Evolutionary conservation across 495 filamentous ascomycete species (phyloP).

Genomic region (Clavariopsis aquatica): DNA sequence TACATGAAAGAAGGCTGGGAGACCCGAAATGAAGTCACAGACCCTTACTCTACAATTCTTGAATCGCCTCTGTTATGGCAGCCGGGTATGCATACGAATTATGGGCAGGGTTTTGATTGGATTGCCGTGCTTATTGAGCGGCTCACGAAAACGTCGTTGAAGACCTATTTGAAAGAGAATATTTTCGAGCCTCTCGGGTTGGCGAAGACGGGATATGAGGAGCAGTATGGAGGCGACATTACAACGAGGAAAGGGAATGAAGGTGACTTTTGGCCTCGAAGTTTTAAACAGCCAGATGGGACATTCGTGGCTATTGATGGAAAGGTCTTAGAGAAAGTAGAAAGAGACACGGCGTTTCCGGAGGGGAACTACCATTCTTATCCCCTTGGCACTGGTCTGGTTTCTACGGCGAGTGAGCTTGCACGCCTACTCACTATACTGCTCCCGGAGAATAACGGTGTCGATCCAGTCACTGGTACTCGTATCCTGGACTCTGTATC

Average conservation of each 20-base stretch:
- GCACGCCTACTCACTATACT: constrained; percentile 18
- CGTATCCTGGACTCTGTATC: background rate
- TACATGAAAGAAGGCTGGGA: constrained; percentile 16
- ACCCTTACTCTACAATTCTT: constrained; percentile 14
- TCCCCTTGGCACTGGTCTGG: constrained; percentile 21
- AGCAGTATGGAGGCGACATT: constrained; percentile 15
- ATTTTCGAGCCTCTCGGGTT: constrained; percentile 16
- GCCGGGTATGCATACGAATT: constrained; percentile 26
- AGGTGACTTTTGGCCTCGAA: constrained; percentile 14
- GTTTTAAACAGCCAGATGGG: constrained; percentile 12
- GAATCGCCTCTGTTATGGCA: constrained; percentile 26
- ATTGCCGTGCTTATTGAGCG: constrained; percentile 23
- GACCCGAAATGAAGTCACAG: constrained; percentile 8
- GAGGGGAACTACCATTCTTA: constrained; percentile 9
- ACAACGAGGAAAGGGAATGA: background rate
- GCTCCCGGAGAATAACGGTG: constrained; percentile 13
- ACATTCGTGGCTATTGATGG: constrained; percentile 8
- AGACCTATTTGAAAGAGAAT: background rate
- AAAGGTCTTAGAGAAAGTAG: background rate
- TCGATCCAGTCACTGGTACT: constrained; percentile 9
- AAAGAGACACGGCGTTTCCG: constrained; percentile 3
- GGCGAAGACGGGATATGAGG: constrained; percentile 17
- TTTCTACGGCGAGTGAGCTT: constrained; percentile 5
- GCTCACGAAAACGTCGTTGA: background rate
- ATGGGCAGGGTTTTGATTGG: constrained; percentile 27